Conservation (phyloP, 177 flowering plant species). For the Telopea speciosissima region DNA sequence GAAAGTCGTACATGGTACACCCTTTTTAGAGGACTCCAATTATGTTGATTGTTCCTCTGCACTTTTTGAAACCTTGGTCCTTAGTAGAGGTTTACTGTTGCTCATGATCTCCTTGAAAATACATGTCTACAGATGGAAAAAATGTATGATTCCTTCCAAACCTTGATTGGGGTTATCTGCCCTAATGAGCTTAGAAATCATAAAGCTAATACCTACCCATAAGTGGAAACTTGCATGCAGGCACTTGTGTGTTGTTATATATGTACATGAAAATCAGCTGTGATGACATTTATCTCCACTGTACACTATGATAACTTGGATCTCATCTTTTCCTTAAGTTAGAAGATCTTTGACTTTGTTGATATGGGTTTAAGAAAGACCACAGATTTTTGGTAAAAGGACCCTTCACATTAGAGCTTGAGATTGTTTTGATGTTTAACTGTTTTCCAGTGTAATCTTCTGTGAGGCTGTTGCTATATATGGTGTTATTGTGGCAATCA, state of each 20-base stretch:
- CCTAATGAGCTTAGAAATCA: neutral
- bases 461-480: constrained; percentile 99
- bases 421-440: neutral
- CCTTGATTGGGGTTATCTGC: neutral
- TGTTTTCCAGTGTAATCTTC: constrained; percentile 75
- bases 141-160: neutral
- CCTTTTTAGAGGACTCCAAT: neutral
- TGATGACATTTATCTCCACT: too few relatives aligned
- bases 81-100: neutral
- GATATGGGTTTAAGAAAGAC: neutral
- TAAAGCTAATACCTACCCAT: neutral
- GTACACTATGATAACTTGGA: neutral
- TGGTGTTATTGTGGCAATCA: constrained; percentile 97
- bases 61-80: neutral
- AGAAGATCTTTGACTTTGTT: neutral
- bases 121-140: neutral
- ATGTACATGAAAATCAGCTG: neutral
- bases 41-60: neutral
- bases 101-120: neutral
- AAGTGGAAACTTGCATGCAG: neutral
- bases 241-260: neutral
- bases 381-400: too few relatives aligned
- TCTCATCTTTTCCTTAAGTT: neutral
- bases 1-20: neutral
- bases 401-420: neutral